Evolutionary conservation across 345 rosid genomes (phyloP).

Genomic region (Hibiscus trionum): DNA sequence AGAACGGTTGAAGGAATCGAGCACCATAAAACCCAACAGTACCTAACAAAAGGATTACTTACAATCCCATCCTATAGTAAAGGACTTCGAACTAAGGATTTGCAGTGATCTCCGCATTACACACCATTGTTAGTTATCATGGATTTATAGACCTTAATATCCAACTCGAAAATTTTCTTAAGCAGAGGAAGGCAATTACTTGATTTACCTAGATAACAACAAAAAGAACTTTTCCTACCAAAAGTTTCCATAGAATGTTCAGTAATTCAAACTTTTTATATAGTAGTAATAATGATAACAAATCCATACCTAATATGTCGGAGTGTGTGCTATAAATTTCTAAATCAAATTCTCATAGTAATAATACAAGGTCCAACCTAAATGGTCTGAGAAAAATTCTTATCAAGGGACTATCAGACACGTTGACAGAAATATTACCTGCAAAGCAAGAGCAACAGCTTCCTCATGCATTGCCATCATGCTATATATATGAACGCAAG

Average conservation of each 20-base stretch:
- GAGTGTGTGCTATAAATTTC: not conserved
- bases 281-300: not conserved
- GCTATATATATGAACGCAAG: conserved; percentile 94
- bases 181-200: not conserved
- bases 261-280: not conserved
- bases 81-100: not conserved
- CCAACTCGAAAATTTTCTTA: not conserved
- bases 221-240: not conserved
- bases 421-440: conserved; percentile 37
- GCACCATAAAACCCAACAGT: no score
- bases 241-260: not conserved
- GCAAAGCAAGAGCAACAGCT: conserved; percentile 97
- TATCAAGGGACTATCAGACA: no score
- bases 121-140: not conserved
- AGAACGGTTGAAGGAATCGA: no score
- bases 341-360: not conserved
- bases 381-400: not conserved
- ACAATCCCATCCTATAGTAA: not conserved
- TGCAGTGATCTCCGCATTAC: not conserved
- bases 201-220: not conserved
- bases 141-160: not conserved
- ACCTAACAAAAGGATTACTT: not conserved
- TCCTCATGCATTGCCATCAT: conserved; percentile 99
- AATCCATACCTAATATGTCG: not conserved
- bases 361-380: not conserved